A percentile compares a stretch with the other conserved stretches of the same genome.
phyloP scores from a whole-genome alignment of 78 protist species.

The Reticulomyxa filosa region DNA sequence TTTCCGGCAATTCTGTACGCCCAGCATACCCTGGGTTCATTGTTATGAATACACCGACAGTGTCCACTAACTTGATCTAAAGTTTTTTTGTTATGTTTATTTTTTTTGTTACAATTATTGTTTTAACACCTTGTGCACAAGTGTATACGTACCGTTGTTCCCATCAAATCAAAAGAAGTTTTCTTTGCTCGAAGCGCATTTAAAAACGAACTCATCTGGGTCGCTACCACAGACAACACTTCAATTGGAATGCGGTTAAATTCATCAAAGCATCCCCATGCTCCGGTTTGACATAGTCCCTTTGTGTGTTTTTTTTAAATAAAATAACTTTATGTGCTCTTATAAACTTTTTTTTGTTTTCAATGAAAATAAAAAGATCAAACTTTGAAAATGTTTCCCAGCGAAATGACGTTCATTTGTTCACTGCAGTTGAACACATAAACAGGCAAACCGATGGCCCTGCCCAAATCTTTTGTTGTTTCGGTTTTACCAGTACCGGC shows the following conservation, averaged over 20 bases:
- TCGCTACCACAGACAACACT: slow-evolving; percentile 72
- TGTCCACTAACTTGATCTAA: slow-evolving; percentile 8
- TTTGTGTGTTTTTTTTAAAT: too few species aligned
- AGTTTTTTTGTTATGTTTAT: too few species aligned
- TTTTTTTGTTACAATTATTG: too few species aligned
- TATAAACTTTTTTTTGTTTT: too few species aligned
- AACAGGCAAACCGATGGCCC: slow-evolving; percentile 20
- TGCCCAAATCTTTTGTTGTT: slow-evolving; percentile 48
- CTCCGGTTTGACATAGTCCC: slow-evolving; percentile 61
- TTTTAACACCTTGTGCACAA: too few species aligned
- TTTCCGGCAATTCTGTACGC: slow-evolving; percentile 74
- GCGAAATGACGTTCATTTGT: slow-evolving; percentile 41
- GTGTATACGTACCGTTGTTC: too few species aligned
- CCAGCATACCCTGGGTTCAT: slow-evolving; percentile 90
- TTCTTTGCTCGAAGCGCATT: slow-evolving; percentile 33
- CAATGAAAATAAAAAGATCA: too few species aligned
- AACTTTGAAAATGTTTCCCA: slow-evolving; percentile 54
- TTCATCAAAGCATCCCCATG: slow-evolving; percentile 90
- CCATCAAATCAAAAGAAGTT: slow-evolving; percentile 23
- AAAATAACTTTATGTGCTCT: too few species aligned
- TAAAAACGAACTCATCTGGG: slow-evolving; percentile 47
- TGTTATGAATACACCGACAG: slow-evolving; percentile 50
- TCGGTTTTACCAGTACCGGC: slow-evolving; percentile 88
- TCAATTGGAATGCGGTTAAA: slow-evolving; percentile 55
- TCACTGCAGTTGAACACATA: slow-evolving; percentile 62